Conservation (phyloP, 2,329 filamentous ascomycete species). For the Colletotrichum tropicale region DNA sequence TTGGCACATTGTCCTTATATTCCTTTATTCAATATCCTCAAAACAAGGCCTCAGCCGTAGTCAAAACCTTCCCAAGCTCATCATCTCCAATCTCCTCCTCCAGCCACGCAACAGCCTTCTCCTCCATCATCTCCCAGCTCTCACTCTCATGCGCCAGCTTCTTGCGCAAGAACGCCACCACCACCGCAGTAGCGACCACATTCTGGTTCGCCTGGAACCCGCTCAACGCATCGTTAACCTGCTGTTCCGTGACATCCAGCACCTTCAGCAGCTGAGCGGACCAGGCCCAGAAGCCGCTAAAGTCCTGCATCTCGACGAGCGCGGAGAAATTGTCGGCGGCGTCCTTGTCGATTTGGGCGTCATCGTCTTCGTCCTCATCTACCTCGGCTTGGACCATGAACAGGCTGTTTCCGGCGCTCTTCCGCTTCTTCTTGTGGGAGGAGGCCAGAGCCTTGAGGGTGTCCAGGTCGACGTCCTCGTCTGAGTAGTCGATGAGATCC, state of each 20-base stretch:
- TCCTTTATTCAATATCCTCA: neutral
- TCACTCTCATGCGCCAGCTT: slow-evolving; percentile 51
- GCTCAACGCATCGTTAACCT: neutral
- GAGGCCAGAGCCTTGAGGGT: no score
- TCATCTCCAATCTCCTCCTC: neutral
- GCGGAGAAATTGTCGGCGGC: slow-evolving; percentile 35
- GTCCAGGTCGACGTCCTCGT: neutral
- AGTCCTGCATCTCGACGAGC: slow-evolving; percentile 60
- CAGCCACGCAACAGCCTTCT: slow-evolving; percentile 63
- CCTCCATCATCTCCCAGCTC: slow-evolving; percentile 67
- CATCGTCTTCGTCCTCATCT: neutral
- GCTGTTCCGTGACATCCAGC: slow-evolving; percentile 24
- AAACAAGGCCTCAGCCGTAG: neutral
- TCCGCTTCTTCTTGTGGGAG: neutral
- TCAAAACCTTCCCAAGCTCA: neutral
- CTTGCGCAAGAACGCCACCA: slow-evolving; percentile 52
- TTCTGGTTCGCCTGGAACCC: neutral
- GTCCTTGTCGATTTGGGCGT: neutral
- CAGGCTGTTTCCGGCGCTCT: neutral
- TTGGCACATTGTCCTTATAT: no score
- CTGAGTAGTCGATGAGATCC: neutral
- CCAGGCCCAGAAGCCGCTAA: slow-evolving; percentile 58
- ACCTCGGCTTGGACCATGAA: neutral
- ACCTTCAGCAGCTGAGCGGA: slow-evolving; percentile 28
- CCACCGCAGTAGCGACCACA: slow-evolving; percentile 39